phyloP scores from a whole-genome alignment of 495 filamentous ascomycete genomes.

The Annulohypoxylon nitens region DNA sequence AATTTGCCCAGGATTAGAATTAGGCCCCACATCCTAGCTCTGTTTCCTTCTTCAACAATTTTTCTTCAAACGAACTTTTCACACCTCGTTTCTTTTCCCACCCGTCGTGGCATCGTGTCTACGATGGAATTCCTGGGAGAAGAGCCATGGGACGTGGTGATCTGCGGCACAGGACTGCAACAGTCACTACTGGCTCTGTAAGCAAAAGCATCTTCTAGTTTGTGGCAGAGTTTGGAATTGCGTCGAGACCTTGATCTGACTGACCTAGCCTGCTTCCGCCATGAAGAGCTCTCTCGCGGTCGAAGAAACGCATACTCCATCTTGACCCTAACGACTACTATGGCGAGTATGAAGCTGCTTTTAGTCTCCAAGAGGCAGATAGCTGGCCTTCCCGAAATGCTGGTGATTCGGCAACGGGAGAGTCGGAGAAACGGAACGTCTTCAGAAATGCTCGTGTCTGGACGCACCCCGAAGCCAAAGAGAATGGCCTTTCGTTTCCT shows the following conservation, averaged over 20 bases:
- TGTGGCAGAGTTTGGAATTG: slow-evolving; percentile 8
- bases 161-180: slow-evolving; percentile 88
- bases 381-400: no score
- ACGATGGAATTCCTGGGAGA: slow-evolving; percentile 84
- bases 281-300: slow-evolving; percentile 89
- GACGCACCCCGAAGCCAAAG: slow-evolving; percentile 46
- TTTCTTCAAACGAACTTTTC: slow-evolving; percentile 45
- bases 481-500: slow-evolving; percentile 68
- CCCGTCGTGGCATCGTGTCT: slow-evolving; percentile 38
- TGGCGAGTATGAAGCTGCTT: slow-evolving; percentile 85
- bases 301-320: slow-evolving; percentile 91
- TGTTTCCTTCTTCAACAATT: slow-evolving; percentile 54
- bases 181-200: slow-evolving; percentile 96
- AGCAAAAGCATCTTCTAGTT: slow-evolving; percentile 53
- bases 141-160: slow-evolving; percentile 90
- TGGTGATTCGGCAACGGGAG: not conserved
- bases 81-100: slow-evolving; percentile 40
- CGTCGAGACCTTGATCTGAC: slow-evolving; percentile 65
- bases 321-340: slow-evolving; percentile 90
- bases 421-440: slow-evolving; percentile 12
- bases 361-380: slow-evolving; percentile 89
- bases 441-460: slow-evolving; percentile 47
- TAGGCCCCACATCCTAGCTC: slow-evolving; percentile 44
- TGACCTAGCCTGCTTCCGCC: slow-evolving; percentile 67
- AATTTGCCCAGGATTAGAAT: not conserved